Evolutionary conservation across 2,329 filamentous ascomycete genomes (phyloP).

Genomic region (Grosmannia serpens): DNA sequence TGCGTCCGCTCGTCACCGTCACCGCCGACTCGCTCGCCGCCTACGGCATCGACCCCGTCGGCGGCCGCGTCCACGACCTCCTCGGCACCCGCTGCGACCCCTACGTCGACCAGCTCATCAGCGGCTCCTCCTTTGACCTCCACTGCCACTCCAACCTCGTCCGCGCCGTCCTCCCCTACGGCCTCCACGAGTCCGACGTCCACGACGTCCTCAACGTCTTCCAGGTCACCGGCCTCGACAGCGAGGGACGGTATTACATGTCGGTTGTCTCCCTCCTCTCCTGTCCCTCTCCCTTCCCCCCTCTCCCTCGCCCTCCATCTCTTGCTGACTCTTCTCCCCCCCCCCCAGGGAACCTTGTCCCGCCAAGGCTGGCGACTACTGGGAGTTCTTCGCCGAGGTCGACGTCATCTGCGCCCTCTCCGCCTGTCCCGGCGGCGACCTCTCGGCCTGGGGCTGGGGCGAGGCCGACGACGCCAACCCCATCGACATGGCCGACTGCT

Average conservation of each 20-base stretch:
- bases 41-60: conserved; percentile 50
- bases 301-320: neutral
- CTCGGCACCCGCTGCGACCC: conserved; percentile 76
- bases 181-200: conserved; percentile 60
- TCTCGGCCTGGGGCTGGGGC: conserved; percentile 74
- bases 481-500: conserved; percentile 57
- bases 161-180: conserved; percentile 57
- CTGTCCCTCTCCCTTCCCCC: neutral
- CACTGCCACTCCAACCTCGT: conserved; percentile 78
- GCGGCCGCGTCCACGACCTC: conserved; percentile 64
- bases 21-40: conserved; percentile 52
- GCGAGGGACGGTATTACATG: conserved; percentile 67
- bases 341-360: conserved; percentile 31
- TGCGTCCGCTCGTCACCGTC: conserved; percentile 64
- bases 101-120: conserved; percentile 67
- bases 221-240: conserved; percentile 69
- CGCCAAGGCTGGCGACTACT: conserved; percentile 42
- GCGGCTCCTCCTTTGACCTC: conserved; percentile 61
- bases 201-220: conserved; percentile 83
- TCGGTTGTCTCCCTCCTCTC: conserved; percentile 18
- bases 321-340: too few relatives aligned
- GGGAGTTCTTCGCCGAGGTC: conserved; percentile 73
- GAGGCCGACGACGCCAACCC: conserved; percentile 38
- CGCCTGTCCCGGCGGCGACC: conserved; percentile 70
- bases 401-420: conserved; percentile 45